phyloP scores from a whole-genome alignment of 805 yeast species.

The Candida palmyrensis region DNA sequence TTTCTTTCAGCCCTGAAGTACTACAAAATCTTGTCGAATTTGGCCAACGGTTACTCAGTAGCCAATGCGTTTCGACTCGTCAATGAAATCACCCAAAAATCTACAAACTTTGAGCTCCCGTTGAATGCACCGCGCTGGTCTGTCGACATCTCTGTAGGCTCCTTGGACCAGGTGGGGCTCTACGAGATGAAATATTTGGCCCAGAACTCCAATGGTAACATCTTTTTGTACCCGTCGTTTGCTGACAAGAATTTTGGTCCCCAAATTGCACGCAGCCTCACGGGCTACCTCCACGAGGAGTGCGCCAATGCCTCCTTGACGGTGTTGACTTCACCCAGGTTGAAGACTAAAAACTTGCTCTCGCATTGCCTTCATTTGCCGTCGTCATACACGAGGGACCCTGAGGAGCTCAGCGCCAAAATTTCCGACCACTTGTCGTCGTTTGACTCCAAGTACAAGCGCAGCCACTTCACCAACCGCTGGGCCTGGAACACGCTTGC shows the following conservation, averaged over 20 bases:
- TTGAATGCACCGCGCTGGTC: constrained; percentile 18
- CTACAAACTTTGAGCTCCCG: constrained; percentile 15
- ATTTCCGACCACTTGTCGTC: constrained; percentile 28
- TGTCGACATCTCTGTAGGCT: constrained; percentile 29
- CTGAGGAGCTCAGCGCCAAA: constrained; percentile 18
- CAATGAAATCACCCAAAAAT: constrained; percentile 13
- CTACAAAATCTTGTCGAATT: constrained; percentile 21
- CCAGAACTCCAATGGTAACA: constrained; percentile 27
- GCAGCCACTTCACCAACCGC: constrained; percentile 31
- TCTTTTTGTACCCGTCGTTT: constrained; percentile 27
- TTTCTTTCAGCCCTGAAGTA: constrained; percentile 22
- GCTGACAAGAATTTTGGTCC: constrained; percentile 15
- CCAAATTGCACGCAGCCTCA: constrained; percentile 8
- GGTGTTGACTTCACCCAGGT: constrained; percentile 24
- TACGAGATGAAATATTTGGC: constrained; percentile 37
- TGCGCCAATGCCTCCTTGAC: constrained; percentile 13
- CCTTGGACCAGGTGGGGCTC: constrained; percentile 38
- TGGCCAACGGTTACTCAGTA: constrained; percentile 24
- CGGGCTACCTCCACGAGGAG: neutral
- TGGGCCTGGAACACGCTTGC: constrained; percentile 27
- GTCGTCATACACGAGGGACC: constrained; percentile 19
- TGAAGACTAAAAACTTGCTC: constrained; percentile 28
- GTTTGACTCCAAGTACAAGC: constrained; percentile 27
- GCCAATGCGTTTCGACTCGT: constrained; percentile 10
- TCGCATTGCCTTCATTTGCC: constrained; percentile 31